phyloP scores from a whole-genome alignment of 768 basidiomycete genomes.

The Aureoboletus auriporus region DNA sequence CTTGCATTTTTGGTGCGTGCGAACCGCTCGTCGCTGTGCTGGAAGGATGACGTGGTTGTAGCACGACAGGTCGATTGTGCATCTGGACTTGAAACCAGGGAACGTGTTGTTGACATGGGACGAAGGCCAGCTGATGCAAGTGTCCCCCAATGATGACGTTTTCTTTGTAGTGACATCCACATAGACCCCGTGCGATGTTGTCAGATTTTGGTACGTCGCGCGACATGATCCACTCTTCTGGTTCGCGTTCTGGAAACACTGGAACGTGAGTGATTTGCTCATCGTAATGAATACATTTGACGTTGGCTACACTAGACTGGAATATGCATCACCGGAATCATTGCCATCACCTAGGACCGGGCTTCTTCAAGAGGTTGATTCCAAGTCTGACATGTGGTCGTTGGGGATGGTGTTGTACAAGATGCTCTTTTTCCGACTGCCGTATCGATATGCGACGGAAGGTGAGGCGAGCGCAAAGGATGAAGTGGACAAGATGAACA shows the following conservation, averaged over 20 bases:
- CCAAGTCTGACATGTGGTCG: conserved; percentile 96
- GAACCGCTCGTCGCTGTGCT: background rate
- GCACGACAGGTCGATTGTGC: conserved; percentile 83
- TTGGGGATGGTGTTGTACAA: conserved; percentile 96
- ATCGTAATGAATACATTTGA: background rate
- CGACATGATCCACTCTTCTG: conserved; percentile 74
- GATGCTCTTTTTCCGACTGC: conserved; percentile 85
- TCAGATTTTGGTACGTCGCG: conserved; percentile 95
- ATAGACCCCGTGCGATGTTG: conserved; percentile 88
- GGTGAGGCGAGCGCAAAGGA: conserved; percentile 48
- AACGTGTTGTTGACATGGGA: conserved; percentile 93
- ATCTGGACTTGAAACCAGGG: conserved; percentile 91
- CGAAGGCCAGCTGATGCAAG: conserved; percentile 76
- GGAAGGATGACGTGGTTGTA: conserved; percentile 26
- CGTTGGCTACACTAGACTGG: conserved; percentile 45
- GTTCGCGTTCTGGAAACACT: conserved; percentile 83
- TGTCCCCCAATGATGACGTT: background rate
- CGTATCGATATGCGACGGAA: conserved; percentile 70
- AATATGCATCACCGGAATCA: conserved; percentile 88
- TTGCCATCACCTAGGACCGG: conserved; percentile 67
- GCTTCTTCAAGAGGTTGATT: conserved; percentile 65
- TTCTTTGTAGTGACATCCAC: background rate
- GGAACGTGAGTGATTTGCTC: conserved; percentile 66
- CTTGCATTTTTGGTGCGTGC: conserved; percentile 74
- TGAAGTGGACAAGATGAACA: conserved; percentile 61